Evolutionary conservation across 2,329 filamentous ascomycete species (phyloP).

Genomic region (Tympanopsis confertula): DNA sequence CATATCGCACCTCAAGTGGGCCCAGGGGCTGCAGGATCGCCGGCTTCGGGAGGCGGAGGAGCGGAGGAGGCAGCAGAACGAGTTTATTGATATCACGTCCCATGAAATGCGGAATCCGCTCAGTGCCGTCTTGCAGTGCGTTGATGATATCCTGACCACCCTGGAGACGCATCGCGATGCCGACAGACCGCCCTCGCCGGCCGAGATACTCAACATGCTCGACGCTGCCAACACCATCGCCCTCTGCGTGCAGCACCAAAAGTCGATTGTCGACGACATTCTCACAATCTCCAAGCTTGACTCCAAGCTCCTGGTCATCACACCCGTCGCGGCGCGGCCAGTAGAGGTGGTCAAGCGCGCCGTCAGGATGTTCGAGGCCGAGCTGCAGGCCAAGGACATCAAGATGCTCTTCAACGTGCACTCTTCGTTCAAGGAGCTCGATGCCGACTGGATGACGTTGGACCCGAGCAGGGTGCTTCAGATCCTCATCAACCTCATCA

Average conservation of each 20-base stretch:
- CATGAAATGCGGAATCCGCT: constrained; percentile 67
- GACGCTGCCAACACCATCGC: constrained; percentile 65
- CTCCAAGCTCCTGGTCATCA: constrained; percentile 61
- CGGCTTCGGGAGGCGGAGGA: constrained; percentile 16
- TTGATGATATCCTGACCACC: constrained; percentile 42
- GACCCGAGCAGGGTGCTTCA: constrained; percentile 68
- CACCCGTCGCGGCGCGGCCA: constrained; percentile 58
- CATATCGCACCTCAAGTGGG: constrained; percentile 30
- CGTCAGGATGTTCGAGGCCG: constrained; percentile 68
- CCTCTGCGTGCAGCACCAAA: constrained; percentile 70
- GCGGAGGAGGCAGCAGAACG: constrained; percentile 50
- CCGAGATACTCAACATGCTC: constrained; percentile 21
- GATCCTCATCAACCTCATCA: constrained; percentile 69
- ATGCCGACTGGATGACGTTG: constrained; percentile 53
- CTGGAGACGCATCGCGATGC: constrained; percentile 40
- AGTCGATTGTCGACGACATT: constrained; percentile 67
- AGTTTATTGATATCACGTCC: constrained; percentile 67
- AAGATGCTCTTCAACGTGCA: constrained; percentile 53
- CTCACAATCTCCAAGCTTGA: constrained; percentile 67
- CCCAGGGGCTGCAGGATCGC: constrained; percentile 21
- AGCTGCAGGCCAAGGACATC: constrained; percentile 59
- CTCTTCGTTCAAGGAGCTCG: constrained; percentile 42
- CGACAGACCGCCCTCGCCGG: constrained; percentile 10
- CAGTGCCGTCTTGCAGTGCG: constrained; percentile 63
- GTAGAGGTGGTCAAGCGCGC: constrained; percentile 54